phyloP scores from a whole-genome alignment of 2,329 filamentous ascomycete species.

The Colletotrichum trifolii region DNA sequence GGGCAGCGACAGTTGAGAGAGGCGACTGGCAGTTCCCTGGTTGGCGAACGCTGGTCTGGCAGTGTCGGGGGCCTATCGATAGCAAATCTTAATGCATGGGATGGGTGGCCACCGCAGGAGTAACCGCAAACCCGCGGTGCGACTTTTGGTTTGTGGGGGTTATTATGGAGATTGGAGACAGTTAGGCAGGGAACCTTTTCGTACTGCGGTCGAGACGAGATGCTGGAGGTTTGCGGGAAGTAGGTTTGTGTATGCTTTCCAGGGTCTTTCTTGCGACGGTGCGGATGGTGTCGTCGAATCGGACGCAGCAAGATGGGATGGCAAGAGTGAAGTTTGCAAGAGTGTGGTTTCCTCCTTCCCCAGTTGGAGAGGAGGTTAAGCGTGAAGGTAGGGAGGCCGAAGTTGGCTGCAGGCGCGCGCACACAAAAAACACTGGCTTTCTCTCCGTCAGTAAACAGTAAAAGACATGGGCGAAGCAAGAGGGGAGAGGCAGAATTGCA shows the following conservation, averaged over 20 bases:
- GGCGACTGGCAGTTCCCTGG: constrained; percentile 36
- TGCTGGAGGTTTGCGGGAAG: constrained; percentile 8
- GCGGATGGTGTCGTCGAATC: constrained; percentile 22
- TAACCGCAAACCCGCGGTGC: constrained; percentile 24
- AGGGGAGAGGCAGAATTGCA: constrained; percentile 5
- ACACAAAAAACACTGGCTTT: not conserved
- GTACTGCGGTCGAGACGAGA: constrained; percentile 26
- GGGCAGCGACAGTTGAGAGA: constrained; percentile 42
- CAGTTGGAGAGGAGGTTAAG: constrained; percentile 1
- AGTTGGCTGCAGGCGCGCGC: constrained; percentile 9
- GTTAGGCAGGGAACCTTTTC: not conserved
- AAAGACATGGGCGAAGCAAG: constrained; percentile 23
- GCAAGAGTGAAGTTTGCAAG: constrained; percentile 29
- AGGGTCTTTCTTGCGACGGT: not conserved
- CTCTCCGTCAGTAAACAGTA: not conserved
- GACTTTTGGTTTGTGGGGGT: constrained; percentile 34
- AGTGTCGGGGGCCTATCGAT: constrained; percentile 36
- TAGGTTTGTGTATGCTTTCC: constrained; percentile 12
- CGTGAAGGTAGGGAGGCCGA: constrained; percentile 21
- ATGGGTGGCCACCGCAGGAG: constrained; percentile 34
- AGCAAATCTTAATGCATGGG: constrained; percentile 37
- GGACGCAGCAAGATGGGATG: constrained; percentile 34
- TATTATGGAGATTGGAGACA: constrained; percentile 25
- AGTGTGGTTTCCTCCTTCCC: no score
- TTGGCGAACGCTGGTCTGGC: constrained; percentile 35